Evolutionary conservation across 306 rosid species (phyloP), one percentile per base, ranked within the genome.

Genomic region (Castanopsis chinensis): DNA sequence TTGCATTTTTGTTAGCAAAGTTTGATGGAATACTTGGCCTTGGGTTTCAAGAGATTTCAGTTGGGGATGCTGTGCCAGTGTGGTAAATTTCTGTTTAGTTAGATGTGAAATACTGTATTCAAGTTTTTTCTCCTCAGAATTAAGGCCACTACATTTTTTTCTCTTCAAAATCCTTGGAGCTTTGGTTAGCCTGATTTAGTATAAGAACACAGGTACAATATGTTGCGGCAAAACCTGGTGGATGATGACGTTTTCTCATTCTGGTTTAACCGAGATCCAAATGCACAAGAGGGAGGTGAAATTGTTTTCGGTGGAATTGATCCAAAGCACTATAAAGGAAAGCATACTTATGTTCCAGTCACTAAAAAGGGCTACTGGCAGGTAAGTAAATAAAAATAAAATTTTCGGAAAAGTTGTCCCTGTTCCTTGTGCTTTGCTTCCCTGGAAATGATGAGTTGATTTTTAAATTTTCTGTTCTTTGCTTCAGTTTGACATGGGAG

Each of bases 11-110:
- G 69, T 45, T 91, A 43, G 88, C 89, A 0, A 91, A 90, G 88
- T 93, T 93, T 83, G 98, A 93, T 81, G 97, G 98, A 72, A 65
- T 93, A 81, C 76, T 93, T 19, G 98, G 98, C 52, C 98, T 93
- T 70, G 98, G 95, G n/a, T 93, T 93, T 84, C 93, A 93, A 84
- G 93, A 90, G 86, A 90, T 93, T 78, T 93, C 98, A 1, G 97
- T 90, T 72, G 89, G 28, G 76, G 84, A 88, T 78, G 89, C 86
- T 70, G 88, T 89, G 73, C 98, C 97, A 57, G 84, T 93, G 55
- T 93, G 97, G 98, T 93, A 89, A 58, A 67, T 55, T 82, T 69
- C 59, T 59, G 70, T 55, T 67, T 35, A 54, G 55, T 45, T 72
- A 64, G 64, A 64, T 63, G 41, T 67, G 27, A 35, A n/a, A 35